These are phyloP conservation scores for Pseudogymnoascus sp. DNA, from an alignment of 2,329 filamentous ascomycete genomes.

Conservation along the genomic window DNA sequence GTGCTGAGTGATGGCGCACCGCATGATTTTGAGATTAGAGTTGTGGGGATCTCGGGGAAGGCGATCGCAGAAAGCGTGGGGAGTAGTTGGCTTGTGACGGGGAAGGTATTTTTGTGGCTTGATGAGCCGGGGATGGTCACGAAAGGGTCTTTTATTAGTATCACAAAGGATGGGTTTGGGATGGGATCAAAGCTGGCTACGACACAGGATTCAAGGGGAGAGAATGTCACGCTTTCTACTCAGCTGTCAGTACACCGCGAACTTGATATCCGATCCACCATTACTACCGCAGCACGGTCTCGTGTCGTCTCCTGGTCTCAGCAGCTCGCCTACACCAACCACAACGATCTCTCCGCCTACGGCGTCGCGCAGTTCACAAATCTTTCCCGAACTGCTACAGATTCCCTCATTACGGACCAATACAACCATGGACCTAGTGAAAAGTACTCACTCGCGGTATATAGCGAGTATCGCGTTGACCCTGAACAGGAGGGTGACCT, in stretches of 20 bases:
- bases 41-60: conserved; percentile 50
- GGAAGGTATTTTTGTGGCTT: conserved; percentile 73
- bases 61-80: conserved; percentile 46
- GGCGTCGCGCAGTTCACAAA: conserved; percentile 46
- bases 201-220: conserved; percentile 39
- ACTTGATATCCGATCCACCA: conserved; percentile 43
- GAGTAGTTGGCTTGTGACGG: conserved; percentile 66
- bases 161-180: conserved; percentile 32
- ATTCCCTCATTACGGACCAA: conserved; percentile 28
- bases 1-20: conserved; percentile 54
- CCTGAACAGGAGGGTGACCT: conserved; percentile 40
- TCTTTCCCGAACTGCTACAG: conserved; percentile 42
- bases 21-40: conserved; percentile 60
- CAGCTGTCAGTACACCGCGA: conserved; percentile 46
- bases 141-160: conserved; percentile 36
- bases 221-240: conserved; percentile 53
- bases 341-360: conserved; percentile 43
- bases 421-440: conserved; percentile 34
- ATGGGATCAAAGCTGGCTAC: conserved; percentile 43
- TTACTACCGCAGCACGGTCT: conserved; percentile 41
- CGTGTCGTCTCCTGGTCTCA: conserved; percentile 48
- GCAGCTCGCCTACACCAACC: conserved; percentile 45
- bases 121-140: conserved; percentile 43
- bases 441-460: conserved; percentile 52
- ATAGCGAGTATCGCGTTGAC: conserved; percentile 39